Base-by-base conservation (phyloP, 2,329 filamentous ascomycete genomes). In the Dothideomycetes sp. region DNA sequence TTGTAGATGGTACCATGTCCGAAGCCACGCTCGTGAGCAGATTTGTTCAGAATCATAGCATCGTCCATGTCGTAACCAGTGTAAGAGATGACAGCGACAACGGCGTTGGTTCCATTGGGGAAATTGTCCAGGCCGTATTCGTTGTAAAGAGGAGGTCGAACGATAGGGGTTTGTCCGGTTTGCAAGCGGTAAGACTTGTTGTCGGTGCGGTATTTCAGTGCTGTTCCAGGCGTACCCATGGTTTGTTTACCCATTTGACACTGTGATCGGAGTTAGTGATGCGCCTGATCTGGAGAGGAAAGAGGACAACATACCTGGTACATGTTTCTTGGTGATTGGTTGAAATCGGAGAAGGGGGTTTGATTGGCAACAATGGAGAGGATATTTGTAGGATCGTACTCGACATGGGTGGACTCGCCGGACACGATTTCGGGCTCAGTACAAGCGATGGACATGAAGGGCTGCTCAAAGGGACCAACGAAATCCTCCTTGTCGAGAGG, bases 31-130 rank as follows among this genome's bases (percentile, higher is more conserved):
- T 98, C 91, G 61, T 95, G 86, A 3, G 89, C 80, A 15, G 87
- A 94, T 61, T 96, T 96, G 70, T 96, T 96, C 58, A 98, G 72
- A 57, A 98, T 96, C 89, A 96, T 96, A 58, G 91, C 91, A 65
- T 98, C 91, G 71, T 98, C 91, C 91, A 98, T 98, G 72, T 98
- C 91, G 65, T 96, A 98, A 37, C 89, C 91, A 2, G 89, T 96
- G 62, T 98, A 98, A 0, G 89, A 95, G 47, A 98, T 94, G 60
- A 98, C 93, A 43, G 91, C 91, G 43, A 98, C 91, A 30, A 96
- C 79, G 7, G 87, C 86, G 54, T 98, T 98, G 54, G 79, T 88
- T 19, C 91, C 91, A 58, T 96, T 95, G 40, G 91, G 91, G 61
- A 95, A 98, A 63, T 96, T 96, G 66, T 98, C 91, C 45, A 96